Evolutionary conservation across 148 eudicot species (phyloP).

Genomic region (Camellia sinensis): DNA sequence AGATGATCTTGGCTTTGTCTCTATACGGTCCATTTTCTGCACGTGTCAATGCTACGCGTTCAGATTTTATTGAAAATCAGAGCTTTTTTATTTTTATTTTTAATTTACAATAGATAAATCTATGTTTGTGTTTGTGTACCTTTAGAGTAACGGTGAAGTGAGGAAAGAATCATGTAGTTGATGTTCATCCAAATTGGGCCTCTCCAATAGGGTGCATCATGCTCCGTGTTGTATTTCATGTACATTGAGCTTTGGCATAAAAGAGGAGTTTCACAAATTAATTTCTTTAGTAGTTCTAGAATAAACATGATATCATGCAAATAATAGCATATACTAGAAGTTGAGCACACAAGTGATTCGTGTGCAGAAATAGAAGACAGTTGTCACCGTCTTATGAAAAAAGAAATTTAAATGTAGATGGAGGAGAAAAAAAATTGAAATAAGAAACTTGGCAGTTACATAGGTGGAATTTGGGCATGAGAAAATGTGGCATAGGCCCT

Average conservation of each 20-base stretch:
- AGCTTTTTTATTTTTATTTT: background rate
- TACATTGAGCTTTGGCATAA: constrained; percentile 65
- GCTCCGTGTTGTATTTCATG: constrained; percentile 94
- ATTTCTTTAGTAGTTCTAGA: background rate
- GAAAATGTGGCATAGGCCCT: no score
- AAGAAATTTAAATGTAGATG: no score
- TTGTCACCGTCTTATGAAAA: no score
- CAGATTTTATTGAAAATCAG: background rate
- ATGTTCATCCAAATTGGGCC: constrained; percentile 96
- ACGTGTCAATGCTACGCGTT: constrained; percentile 14
- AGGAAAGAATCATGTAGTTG: constrained; percentile 88
- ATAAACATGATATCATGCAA: constrained; percentile 5
- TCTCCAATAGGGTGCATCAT: constrained; percentile 97
- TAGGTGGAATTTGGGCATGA: no score
- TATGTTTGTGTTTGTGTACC: constrained; percentile 38
- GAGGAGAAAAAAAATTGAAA: no score
- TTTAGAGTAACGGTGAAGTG: constrained; percentile 85
- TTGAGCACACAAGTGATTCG: no score
- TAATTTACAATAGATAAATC: background rate
- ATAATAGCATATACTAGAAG: no score
- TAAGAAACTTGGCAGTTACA: no score
- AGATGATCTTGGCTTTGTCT: constrained; percentile 42
- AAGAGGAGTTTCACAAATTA: background rate
- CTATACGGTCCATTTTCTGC: constrained; percentile 78
- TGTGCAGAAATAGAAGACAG: no score